Conservation (phyloP, 805 yeast genomes). For the Pichia membranifaciens region DNA sequence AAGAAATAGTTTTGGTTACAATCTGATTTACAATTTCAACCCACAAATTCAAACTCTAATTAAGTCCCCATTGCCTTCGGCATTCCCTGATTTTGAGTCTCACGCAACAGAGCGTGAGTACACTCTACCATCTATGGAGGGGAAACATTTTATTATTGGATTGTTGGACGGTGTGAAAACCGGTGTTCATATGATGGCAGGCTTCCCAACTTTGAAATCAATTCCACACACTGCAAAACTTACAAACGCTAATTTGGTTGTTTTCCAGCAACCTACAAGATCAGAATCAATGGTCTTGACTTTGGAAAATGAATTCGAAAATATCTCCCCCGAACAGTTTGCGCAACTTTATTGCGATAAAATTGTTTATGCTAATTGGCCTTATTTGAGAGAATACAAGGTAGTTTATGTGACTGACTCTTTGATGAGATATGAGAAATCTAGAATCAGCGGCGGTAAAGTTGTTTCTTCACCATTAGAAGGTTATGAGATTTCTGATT, state of each 20-base stretch:
- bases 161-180: slow-evolving; percentile 58
- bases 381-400: slow-evolving; percentile 78
- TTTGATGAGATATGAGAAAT: slow-evolving; percentile 39
- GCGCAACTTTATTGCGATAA: slow-evolving; percentile 57
- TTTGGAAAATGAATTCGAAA: slow-evolving; percentile 49
- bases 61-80: slow-evolving; percentile 70
- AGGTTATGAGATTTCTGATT: slow-evolving; percentile 43
- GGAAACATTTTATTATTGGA: slow-evolving; percentile 42
- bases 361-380: slow-evolving; percentile 78
- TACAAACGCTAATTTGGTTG: slow-evolving; percentile 56
- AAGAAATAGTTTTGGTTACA: slow-evolving; percentile 72
- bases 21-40: slow-evolving; percentile 62
- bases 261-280: slow-evolving; percentile 81
- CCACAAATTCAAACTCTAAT: slow-evolving; percentile 67
- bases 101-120: slow-evolving; percentile 65
- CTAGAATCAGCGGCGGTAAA: slow-evolving; percentile 25
- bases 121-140: slow-evolving; percentile 44
- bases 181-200: slow-evolving; percentile 74
- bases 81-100: slow-evolving; percentile 73
- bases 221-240: slow-evolving; percentile 55
- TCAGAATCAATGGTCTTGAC: slow-evolving; percentile 74
- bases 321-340: slow-evolving; percentile 55
- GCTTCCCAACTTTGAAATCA: slow-evolving; percentile 81
- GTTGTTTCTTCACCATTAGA: slow-evolving; percentile 37
- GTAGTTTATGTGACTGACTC: slow-evolving; percentile 59